Evolutionary conservation across 2,329 filamentous ascomycete species (phyloP), one percentile per base, ranked within the genome.

Genomic region (Cercospora citrullina): DNA sequence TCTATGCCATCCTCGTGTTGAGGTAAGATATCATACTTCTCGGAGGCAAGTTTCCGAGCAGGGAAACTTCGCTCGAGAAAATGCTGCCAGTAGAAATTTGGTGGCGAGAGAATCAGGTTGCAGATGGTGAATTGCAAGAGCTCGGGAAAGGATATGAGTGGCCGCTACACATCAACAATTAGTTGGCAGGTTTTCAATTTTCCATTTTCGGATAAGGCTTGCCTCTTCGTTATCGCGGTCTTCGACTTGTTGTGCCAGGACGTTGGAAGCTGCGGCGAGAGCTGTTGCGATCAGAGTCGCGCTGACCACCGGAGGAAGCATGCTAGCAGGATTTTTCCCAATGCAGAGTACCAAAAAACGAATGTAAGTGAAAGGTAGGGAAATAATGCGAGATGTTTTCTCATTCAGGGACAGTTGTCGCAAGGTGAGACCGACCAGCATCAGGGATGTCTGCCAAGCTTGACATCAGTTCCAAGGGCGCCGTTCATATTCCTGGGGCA

Each of bases 41-140:
- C 48, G 10, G 48, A 53, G 12, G 48, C 21, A 53, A 23, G 48
- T 4, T 53, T 28, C 48, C 48, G 21, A n/a, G 48, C 48, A 53
- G 48, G 48, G 48, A 63, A 63, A 28, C 21, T 53, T 30, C 42
- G 60, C 60, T 63, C 60, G 12, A 63, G 60, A 31, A 63, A 51
- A 23, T 30, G 39, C 28, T 63, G 60, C 60, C 60, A 63, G 5
- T 48, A 51, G 60, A 53, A 63, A 28, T 63, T 63, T 6, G 60
- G 60, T 14, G 60, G 60, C 3, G 60, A 26, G 16, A 42, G 36
- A 3, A 63, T 28, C 9, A 63, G 60, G 23, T 33, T 58, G 28
- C 55, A 58, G 1, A 58, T 8, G 1, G 30, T 33, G 55, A 58
- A 58, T 16, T 28, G 55, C 18, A 33, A 33, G 26, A 58, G 55